A percentile compares a stretch with the other conserved stretches of the same genome.
phyloP scores from a whole-genome alignment of 306 rosid genomes.

The Trichosanthes truncata region DNA sequence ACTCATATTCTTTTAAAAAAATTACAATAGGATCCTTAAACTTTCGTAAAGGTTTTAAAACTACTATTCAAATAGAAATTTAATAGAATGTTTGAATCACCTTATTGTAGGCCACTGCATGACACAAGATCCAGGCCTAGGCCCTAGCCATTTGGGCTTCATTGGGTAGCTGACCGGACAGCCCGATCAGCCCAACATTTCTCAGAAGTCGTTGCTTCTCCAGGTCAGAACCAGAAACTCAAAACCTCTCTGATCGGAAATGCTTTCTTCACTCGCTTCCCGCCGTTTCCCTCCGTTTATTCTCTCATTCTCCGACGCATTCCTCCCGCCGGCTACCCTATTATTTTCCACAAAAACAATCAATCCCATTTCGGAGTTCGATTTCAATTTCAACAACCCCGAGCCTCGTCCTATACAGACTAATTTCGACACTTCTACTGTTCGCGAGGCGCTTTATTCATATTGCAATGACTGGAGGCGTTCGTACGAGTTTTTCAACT shows the following conservation, averaged over 20 bases:
- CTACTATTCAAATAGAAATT: too few relatives aligned
- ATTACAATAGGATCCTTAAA: too few relatives aligned
- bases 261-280: slow-evolving; percentile 16
- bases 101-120: too few relatives aligned
- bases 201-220: not conserved
- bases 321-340: slow-evolving; percentile 7
- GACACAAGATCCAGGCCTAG: not conserved
- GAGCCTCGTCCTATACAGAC: not conserved
- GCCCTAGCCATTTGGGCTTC: not conserved
- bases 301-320: slow-evolving; percentile 9
- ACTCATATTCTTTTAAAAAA: too few relatives aligned
- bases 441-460: slow-evolving; percentile 42
- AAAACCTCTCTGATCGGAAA: not conserved
- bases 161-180: not conserved
- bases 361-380: slow-evolving; percentile 11
- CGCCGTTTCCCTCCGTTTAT: slow-evolving; percentile 13
- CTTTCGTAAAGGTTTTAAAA: too few relatives aligned
- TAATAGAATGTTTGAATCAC: too few relatives aligned
- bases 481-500: slow-evolving; percentile 76
- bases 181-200: not conserved
- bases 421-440: slow-evolving; percentile 27
- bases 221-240: not conserved
- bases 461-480: slow-evolving; percentile 75
- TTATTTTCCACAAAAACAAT: slow-evolving; percentile 17
- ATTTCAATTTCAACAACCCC: not conserved